Evolutionary conservation across 2,329 filamentous ascomycete species (phyloP).

Genomic region (Beauveria sp.): DNA sequence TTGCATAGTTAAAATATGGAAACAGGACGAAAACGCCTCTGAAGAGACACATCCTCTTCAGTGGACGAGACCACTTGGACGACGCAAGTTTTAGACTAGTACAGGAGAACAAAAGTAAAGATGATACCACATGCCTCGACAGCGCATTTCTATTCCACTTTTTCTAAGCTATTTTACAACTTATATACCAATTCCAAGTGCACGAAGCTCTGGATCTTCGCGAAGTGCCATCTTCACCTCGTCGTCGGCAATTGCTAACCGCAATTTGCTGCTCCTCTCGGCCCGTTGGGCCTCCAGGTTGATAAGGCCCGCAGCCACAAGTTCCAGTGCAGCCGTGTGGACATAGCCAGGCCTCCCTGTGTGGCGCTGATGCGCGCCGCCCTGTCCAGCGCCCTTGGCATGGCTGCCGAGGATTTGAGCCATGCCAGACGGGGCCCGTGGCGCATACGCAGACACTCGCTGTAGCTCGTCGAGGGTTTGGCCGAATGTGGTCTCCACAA

Average conservation of each 20-base stretch:
- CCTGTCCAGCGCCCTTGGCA: slow-evolving; percentile 19
- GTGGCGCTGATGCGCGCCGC: slow-evolving; percentile 20
- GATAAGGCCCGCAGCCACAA: slow-evolving; percentile 81
- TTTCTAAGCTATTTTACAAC: slow-evolving; percentile 17
- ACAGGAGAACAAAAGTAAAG: background rate
- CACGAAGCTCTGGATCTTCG: slow-evolving; percentile 80
- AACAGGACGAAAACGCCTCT: slow-evolving; percentile 83
- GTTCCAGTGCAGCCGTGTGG: slow-evolving; percentile 67
- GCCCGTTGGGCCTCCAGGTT: slow-evolving; percentile 73
- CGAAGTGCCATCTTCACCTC: slow-evolving; percentile 82
- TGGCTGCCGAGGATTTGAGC: slow-evolving; percentile 26
- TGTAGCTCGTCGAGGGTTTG: slow-evolving; percentile 76
- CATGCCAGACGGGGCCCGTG: slow-evolving; percentile 29
- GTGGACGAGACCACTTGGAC: slow-evolving; percentile 77
- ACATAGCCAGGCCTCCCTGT: slow-evolving; percentile 35
- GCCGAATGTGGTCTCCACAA: slow-evolving; percentile 79
- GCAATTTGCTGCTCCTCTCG: slow-evolving; percentile 79
- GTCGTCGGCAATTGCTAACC: slow-evolving; percentile 80
- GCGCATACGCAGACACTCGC: slow-evolving; percentile 28
- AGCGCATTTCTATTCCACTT: slow-evolving; percentile 1
- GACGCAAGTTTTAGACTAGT: slow-evolving; percentile 59
- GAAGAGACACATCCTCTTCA: slow-evolving; percentile 85
- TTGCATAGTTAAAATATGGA: slow-evolving; percentile 79
- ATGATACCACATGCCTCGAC: slow-evolving; percentile 8
- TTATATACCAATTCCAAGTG: slow-evolving; percentile 55